phyloP scores from a whole-genome alignment of 768 basidiomycete species.

The Suillus hirtellus region DNA sequence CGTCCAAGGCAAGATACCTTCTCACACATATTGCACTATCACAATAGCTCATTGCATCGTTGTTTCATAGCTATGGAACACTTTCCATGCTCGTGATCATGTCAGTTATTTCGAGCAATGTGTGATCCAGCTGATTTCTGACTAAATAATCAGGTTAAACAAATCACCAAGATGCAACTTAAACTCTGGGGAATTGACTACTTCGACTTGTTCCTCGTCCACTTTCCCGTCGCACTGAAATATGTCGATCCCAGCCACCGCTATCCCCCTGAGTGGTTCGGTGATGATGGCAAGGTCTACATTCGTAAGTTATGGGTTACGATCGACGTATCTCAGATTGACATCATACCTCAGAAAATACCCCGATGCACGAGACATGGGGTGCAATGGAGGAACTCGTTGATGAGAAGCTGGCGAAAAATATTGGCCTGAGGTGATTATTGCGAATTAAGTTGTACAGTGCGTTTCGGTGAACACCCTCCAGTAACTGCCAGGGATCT shows the following conservation, averaged over 20 bases:
- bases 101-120: slow-evolving; percentile 37
- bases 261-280: slow-evolving; percentile 85
- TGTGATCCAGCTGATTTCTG: slow-evolving; percentile 4
- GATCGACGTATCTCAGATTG: not conserved
- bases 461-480: slow-evolving; percentile 7
- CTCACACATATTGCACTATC: not conserved
- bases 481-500: slow-evolving; percentile 72
- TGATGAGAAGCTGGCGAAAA: slow-evolving; percentile 67
- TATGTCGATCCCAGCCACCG: slow-evolving; percentile 76
- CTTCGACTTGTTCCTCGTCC: slow-evolving; percentile 79
- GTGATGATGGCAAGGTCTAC: slow-evolving; percentile 68
- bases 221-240: slow-evolving; percentile 82
- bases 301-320: slow-evolving; percentile 45
- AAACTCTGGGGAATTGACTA: slow-evolving; percentile 82
- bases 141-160: slow-evolving; percentile 46
- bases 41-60: not conserved
- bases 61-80: slow-evolving; percentile 74
- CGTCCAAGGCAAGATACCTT: slow-evolving; percentile 61
- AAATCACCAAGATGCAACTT: slow-evolving; percentile 62
- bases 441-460: not conserved
- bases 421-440: slow-evolving; percentile 73
- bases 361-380: slow-evolving; percentile 84
- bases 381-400: slow-evolving; percentile 77
- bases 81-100: slow-evolving; percentile 79
- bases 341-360: slow-evolving; percentile 45